Percentiles rank a stretch among this genome's conserved stretches.
Evolutionary conservation across 1,139 yeast genomes (phyloP).

Genomic region (Dujonia santamariae): DNA sequence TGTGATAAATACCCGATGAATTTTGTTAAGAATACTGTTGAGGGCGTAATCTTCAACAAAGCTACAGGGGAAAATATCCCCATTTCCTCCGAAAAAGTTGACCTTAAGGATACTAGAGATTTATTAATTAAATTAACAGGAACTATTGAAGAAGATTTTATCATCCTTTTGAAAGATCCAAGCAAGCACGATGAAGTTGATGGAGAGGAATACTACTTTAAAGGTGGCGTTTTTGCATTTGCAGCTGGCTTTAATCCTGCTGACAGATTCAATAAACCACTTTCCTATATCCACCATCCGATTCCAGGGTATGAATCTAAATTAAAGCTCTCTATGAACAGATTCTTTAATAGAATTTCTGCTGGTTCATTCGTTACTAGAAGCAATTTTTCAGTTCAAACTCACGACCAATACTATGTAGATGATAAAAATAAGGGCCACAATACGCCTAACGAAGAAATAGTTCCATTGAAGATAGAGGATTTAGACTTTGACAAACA

Average conservation of each 20-base stretch:
- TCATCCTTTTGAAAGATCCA: constrained; percentile 54
- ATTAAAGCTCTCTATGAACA: constrained; percentile 59
- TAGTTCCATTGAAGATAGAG: constrained; percentile 33
- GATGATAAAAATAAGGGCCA: constrained; percentile 52
- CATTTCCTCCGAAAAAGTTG: constrained; percentile 13
- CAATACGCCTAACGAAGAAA: constrained; percentile 25
- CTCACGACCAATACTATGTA: constrained; percentile 49
- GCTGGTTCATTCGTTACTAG: constrained; percentile 57
- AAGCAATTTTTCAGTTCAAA: constrained; percentile 61
- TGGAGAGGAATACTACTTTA: constrained; percentile 56
- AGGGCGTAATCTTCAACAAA: constrained; percentile 32
- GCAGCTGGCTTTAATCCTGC: constrained; percentile 76
- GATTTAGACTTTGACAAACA: constrained; percentile 51
- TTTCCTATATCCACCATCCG: constrained; percentile 57
- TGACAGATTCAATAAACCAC: constrained; percentile 50
- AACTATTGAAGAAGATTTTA: constrained; percentile 66
- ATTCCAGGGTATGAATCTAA: constrained; percentile 59
- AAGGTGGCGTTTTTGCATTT: constrained; percentile 65
- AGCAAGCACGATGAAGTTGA: constrained; percentile 32
- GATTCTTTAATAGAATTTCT: constrained; percentile 48
- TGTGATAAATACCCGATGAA: constrained; percentile 59
- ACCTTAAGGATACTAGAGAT: constrained; percentile 18
- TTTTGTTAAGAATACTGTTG: constrained; percentile 31
- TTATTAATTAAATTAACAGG: constrained; percentile 42
- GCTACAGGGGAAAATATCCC: constrained; percentile 43